Conservation (phyloP, 1,284 basidiomycete genomes). For the Malassezia caprae region DNA sequence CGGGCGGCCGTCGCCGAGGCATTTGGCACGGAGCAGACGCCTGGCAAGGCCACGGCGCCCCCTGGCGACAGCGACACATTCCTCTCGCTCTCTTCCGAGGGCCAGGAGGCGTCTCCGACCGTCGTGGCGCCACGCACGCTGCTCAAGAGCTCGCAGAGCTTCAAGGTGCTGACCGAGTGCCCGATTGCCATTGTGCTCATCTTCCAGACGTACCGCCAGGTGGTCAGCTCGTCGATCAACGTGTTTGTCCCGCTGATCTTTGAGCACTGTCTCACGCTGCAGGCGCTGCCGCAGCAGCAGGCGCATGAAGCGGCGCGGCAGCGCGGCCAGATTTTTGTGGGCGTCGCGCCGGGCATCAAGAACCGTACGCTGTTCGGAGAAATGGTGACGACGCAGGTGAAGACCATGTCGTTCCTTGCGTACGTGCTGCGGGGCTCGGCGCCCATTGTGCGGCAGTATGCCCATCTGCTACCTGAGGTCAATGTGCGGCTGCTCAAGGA, state of each 20-base stretch:
- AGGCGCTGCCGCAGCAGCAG: conserved; percentile 73
- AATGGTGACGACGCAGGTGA: conserved; percentile 84
- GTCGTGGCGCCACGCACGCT: conserved; percentile 24
- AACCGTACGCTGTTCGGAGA: conserved; percentile 75
- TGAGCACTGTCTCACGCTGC: conserved; percentile 44
- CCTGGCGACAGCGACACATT: not conserved
- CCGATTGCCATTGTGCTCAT: conserved; percentile 85
- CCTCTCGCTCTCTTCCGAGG: conserved; percentile 5
- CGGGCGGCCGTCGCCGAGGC: conserved; percentile 64
- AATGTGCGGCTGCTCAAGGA: conserved; percentile 83
- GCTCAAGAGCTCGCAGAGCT: conserved; percentile 55
- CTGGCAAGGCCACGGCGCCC: conserved; percentile 4
- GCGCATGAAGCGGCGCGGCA: conserved; percentile 70
- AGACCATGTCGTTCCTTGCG: conserved; percentile 71
- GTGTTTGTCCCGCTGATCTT: conserved; percentile 57
- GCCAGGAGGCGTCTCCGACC: conserved; percentile 1
- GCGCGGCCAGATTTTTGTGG: conserved; percentile 70
- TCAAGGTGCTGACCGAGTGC: conserved; percentile 90
- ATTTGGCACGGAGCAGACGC: conserved; percentile 51
- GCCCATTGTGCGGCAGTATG: conserved; percentile 66
- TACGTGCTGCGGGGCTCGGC: conserved; percentile 69
- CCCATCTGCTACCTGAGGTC: conserved; percentile 69
- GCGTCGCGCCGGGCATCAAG: conserved; percentile 60
- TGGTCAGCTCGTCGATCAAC: conserved; percentile 61
- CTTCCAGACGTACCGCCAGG: conserved; percentile 66